Evolutionary conservation across 371 early-diverging fungal genomes (phyloP).

Genomic region (Mortierella sp.): DNA sequence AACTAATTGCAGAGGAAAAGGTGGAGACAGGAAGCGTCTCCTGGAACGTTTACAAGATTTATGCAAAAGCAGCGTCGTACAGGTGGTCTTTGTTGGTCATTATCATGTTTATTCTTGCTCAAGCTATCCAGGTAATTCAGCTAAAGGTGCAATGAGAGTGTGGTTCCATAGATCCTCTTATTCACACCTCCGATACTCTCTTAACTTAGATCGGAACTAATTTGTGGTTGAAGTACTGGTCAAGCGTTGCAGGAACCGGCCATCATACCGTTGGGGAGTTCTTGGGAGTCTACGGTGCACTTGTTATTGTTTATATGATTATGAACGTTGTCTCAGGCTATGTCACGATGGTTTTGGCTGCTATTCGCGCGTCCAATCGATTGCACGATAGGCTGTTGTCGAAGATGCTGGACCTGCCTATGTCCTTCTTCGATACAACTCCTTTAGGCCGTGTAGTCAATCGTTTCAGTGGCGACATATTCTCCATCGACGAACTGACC

Average conservation of each 20-base stretch:
- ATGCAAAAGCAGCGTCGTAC: constrained; percentile 68
- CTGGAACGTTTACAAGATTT: constrained; percentile 66
- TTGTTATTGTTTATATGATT: constrained; percentile 32
- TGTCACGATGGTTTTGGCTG: constrained; percentile 49
- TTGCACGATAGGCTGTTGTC: constrained; percentile 59
- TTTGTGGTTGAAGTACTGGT: constrained; percentile 73
- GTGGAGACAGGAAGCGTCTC: constrained; percentile 73
- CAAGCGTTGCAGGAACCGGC: constrained; percentile 42
- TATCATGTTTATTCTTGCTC: constrained; percentile 22
- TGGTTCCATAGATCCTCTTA: not conserved
- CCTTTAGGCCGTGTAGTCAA: constrained; percentile 83
- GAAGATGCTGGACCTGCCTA: constrained; percentile 68
- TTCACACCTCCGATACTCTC: not conserved
- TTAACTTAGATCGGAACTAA: constrained; percentile 57
- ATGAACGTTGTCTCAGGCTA: constrained; percentile 43
- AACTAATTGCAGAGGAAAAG: constrained; percentile 70
- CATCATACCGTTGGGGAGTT: constrained; percentile 20
- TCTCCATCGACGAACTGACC: constrained; percentile 26
- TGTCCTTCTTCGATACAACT: constrained; percentile 60
- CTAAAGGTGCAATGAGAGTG: not conserved
- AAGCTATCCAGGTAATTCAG: constrained; percentile 34
- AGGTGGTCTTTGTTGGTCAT: constrained; percentile 25
- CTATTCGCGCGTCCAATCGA: constrained; percentile 44
- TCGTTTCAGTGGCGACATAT: constrained; percentile 67
- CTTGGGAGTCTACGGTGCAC: constrained; percentile 45